phyloP scores from a whole-genome alignment of 306 rosid genomes.

The Herpetospermum pedunculosum region DNA sequence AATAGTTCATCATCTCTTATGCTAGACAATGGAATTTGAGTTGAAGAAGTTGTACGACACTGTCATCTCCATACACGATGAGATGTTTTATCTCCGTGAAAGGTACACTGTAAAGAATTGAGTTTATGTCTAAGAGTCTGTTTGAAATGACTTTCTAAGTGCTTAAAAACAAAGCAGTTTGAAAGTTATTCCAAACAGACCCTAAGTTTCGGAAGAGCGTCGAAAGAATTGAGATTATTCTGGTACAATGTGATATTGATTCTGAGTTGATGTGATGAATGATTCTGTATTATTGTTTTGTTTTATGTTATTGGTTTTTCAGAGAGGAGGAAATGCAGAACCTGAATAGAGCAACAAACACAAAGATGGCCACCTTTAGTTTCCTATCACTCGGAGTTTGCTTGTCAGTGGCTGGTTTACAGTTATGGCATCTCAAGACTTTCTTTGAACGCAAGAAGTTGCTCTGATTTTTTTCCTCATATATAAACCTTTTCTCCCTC shows the following conservation, averaged over 20 bases:
- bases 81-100: constrained; percentile 94
- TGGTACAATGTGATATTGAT: not conserved
- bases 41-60: constrained; percentile 63
- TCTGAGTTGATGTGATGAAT: not conserved
- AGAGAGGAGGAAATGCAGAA: constrained; percentile 96
- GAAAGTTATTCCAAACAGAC: not conserved
- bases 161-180: too few relatives aligned
- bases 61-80: constrained; percentile 66
- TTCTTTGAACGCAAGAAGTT: constrained; percentile 92
- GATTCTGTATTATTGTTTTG: not conserved
- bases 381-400: constrained; percentile 64
- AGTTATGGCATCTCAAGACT: constrained; percentile 85
- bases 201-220: too few relatives aligned
- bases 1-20: constrained; percentile 4
- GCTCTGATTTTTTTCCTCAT: constrained; percentile 27
- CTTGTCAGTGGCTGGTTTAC: constrained; percentile 81
- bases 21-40: constrained; percentile 76
- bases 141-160: too few relatives aligned
- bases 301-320: not conserved
- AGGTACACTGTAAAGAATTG: constrained; percentile 31
- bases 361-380: constrained; percentile 69
- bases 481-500: not conserved
- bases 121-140: not conserved
- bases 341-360: constrained; percentile 54
- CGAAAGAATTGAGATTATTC: too few relatives aligned